These are phyloP conservation scores for Patellaria atrata DNA, from an alignment of 495 filamentous ascomycete species.

Conservation along the genomic window DNA sequence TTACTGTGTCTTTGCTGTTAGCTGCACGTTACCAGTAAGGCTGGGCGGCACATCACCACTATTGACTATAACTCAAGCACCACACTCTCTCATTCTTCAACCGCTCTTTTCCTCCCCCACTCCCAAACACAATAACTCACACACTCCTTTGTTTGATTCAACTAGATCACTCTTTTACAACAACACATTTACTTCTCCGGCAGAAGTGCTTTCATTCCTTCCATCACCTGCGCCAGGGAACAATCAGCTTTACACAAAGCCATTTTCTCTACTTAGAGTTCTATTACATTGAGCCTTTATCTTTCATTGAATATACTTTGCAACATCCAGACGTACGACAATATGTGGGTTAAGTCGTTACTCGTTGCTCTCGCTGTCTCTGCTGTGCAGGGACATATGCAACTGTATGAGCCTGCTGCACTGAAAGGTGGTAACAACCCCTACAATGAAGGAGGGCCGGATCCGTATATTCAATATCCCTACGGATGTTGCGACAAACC, in stretches of 20 bases:
- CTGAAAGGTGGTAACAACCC: constrained; percentile 26
- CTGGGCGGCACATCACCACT: too few relatives aligned
- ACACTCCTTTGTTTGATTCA: too few relatives aligned
- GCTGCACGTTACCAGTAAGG: too few relatives aligned
- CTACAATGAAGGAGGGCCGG: constrained; percentile 14
- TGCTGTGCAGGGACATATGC: constrained; percentile 20
- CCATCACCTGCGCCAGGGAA: too few relatives aligned
- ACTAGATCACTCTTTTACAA: constrained; percentile 3
- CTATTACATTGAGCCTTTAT: neutral
- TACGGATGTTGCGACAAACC: constrained; percentile 25
- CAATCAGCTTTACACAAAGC: constrained; percentile 1
- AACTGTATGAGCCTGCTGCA: constrained; percentile 22
- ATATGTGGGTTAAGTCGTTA: constrained; percentile 1
- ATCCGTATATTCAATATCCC: constrained; percentile 23
- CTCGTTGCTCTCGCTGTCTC: neutral
- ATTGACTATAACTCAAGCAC: too few relatives aligned
- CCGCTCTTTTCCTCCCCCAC: too few relatives aligned
- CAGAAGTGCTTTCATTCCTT: too few relatives aligned
- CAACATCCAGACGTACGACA: constrained; percentile 8
- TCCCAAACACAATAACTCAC: too few relatives aligned
- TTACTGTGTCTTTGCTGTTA: too few relatives aligned
- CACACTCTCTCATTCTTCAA: too few relatives aligned
- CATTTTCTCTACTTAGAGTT: constrained; percentile 1
- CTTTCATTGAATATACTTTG: constrained; percentile 1
- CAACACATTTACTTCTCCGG: constrained; percentile 1